Base-by-base conservation (phyloP, 2,329 filamentous ascomycete species). In the Didymella glomerata region DNA sequence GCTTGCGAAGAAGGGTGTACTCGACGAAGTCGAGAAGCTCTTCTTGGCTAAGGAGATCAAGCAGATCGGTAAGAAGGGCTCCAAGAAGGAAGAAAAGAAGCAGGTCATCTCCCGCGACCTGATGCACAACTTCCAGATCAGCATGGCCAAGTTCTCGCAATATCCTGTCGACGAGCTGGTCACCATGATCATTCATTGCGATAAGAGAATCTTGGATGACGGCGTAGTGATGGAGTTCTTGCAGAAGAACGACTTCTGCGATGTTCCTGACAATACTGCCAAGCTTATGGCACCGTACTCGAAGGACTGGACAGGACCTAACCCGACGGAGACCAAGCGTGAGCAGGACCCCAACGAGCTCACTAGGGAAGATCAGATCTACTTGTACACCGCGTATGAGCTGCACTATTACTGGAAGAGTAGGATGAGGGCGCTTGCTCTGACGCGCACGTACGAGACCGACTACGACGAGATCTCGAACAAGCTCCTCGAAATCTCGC, bases 401-500 rank as follows among this genome's bases (percentile, higher is more conserved):
- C 82, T 98, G 65, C 93, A 96, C 68, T 93, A 97, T 76, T 99
- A 99, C 81, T 99, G 95, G 95, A 97, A 97, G 84, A 92, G 92
- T 61, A 89, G 95, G 77, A 98, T 98, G 89, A 87, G 95, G 68
- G 95, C 95, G 36, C 84, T 99, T 66, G 85, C 89, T 2, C 81
- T 98, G 66, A 97, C 93, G 4, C 88, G 89, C 70, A 93, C 86
- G 50, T 97, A 86, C 70, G 94, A 98, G 78, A 62, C 81, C 4
- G 95, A 99, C 68, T 99, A 98, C 73, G 93, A 97, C 65, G 91
- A 98, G 71, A 89, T 98, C 44, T 92, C 90, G 11, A 83, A 85
- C 41, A 96, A 95, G 80, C 86, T 98, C 60, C 89, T 89, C 65
- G 88, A 95, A 61, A 88, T 99, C n/a, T 90, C 96, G 34, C 82